Conservation (phyloP, 768 basidiomycete genomes). For the Tricholoma sp. region DNA sequence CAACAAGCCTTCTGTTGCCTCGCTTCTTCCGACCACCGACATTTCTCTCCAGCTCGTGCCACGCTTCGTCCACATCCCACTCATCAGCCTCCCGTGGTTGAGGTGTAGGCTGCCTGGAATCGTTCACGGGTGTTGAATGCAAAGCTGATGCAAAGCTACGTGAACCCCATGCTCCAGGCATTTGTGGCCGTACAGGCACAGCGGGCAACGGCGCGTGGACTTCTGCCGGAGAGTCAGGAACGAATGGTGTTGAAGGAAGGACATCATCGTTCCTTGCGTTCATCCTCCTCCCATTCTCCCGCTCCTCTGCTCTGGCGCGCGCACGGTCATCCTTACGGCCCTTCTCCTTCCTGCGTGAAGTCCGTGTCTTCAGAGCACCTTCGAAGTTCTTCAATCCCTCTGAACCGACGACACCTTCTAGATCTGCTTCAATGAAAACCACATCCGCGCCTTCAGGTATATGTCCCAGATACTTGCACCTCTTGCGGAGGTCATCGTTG, state of each 20-base stretch:
- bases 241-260: constrained; percentile 13
- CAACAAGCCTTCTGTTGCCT: constrained; percentile 53
- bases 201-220: constrained; percentile 22
- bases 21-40: constrained; percentile 55
- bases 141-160: constrained; percentile 80
- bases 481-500: constrained; percentile 89
- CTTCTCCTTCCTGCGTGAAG: constrained; percentile 73
- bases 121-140: constrained; percentile 40
- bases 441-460: constrained; percentile 90
- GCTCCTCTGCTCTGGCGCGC: constrained; percentile 69
- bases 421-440: constrained; percentile 87
- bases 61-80: constrained; percentile 75
- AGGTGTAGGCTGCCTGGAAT: constrained; percentile 21
- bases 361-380: constrained; percentile 70
- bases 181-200: constrained; percentile 12
- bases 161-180: constrained; percentile 68
- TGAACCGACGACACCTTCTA: constrained; percentile 69
- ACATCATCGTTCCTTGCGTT: constrained; percentile 14
- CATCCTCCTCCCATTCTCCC: constrained; percentile 45
- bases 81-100: constrained; percentile 42
- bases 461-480: constrained; percentile 94
- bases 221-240: constrained; percentile 19
- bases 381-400: constrained; percentile 83
- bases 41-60: constrained; percentile 74
- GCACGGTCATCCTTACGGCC: constrained; percentile 85